A percentile compares a stretch with the other conserved stretches of the same genome.
These are phyloP conservation scores for Suhomyces guaymorum DNA, from an alignment of 1,139 yeast species.

Conservation along the genomic window DNA sequence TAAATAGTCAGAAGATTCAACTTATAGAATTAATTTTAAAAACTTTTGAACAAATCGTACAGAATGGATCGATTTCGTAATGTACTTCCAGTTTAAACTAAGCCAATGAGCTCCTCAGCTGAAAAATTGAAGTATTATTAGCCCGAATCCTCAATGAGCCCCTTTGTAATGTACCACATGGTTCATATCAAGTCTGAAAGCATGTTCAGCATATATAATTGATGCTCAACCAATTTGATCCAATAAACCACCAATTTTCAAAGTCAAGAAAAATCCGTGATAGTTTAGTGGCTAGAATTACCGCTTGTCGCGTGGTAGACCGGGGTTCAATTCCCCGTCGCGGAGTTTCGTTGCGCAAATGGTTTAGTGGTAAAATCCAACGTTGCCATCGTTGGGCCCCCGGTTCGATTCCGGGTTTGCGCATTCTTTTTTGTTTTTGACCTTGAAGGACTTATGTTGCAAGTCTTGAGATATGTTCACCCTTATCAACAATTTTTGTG, in stretches of 20 bases:
- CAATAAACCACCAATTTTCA: neutral
- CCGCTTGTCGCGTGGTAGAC: slow-evolving; percentile 62
- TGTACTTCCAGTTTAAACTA: no score
- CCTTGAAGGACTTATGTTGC: neutral
- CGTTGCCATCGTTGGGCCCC: slow-evolving; percentile 15
- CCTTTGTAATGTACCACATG: no score
- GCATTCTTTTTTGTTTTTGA: slow-evolving; percentile 5
- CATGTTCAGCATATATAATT: neutral
- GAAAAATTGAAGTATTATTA: no score
- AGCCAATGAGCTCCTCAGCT: no score
- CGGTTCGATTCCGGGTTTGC: slow-evolving; percentile 15
- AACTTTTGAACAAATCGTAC: neutral
- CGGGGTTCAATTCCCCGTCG: slow-evolving; percentile 74
- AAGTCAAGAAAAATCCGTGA: slow-evolving; percentile 11
- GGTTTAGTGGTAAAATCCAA: slow-evolving; percentile 14
- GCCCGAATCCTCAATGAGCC: no score
- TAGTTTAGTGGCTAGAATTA: slow-evolving; percentile 35
- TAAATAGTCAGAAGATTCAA: neutral
- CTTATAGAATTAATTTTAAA: neutral
- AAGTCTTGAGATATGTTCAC: neutral
- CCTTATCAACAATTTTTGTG: no score
- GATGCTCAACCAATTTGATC: neutral
- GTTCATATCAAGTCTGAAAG: no score
- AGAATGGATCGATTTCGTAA: no score
- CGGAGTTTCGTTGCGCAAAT: slow-evolving; percentile 39